Percentiles rank a stretch among this genome's conserved stretches.
phyloP scores from a whole-genome alignment of 176 grass and related monocot genomes.

The Hyparrhenia diplandra region DNA sequence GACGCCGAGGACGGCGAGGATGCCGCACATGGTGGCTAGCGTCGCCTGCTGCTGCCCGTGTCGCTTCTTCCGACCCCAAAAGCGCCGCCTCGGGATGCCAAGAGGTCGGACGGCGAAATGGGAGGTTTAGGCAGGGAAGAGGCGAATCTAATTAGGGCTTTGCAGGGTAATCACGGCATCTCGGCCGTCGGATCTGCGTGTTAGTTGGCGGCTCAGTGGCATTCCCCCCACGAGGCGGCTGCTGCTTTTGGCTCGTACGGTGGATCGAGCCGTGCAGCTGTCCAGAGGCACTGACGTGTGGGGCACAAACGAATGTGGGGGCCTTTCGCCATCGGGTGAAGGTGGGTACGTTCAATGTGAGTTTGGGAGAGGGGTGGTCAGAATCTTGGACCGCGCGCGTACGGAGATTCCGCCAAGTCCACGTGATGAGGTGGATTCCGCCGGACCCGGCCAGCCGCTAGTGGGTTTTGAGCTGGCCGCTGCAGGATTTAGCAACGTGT shows the following conservation, averaged over 20 bases:
- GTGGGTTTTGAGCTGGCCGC: no score
- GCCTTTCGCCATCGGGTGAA: not conserved
- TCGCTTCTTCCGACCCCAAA: not conserved
- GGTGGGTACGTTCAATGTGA: rapidly evolving
- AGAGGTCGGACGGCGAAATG: not conserved
- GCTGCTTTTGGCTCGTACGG: not conserved
- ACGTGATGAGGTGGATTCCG: conserved; percentile 10
- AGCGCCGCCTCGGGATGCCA: conserved; percentile 9
- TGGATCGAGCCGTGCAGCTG: not conserved
- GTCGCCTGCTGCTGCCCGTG: no score
- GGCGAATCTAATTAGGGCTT: conserved; percentile 29
- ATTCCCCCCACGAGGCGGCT: not conserved
- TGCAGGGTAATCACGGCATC: not conserved
- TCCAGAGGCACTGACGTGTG: not conserved
- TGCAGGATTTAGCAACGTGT: no score
- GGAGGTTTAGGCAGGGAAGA: conserved; percentile 5
- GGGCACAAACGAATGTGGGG: rapidly evolving
- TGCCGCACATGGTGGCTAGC: no score
- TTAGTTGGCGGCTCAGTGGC: not conserved
- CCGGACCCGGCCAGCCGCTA: no score
- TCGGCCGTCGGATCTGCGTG: conserved; percentile 17
- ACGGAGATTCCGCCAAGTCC: not conserved
- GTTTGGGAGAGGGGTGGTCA: not conserved
- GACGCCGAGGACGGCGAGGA: conserved; percentile 89
- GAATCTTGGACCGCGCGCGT: conserved; percentile 23